Evolutionary conservation across 352 stramenopile species (phyloP).

Genomic region (Pythium pectinolyticum): DNA sequence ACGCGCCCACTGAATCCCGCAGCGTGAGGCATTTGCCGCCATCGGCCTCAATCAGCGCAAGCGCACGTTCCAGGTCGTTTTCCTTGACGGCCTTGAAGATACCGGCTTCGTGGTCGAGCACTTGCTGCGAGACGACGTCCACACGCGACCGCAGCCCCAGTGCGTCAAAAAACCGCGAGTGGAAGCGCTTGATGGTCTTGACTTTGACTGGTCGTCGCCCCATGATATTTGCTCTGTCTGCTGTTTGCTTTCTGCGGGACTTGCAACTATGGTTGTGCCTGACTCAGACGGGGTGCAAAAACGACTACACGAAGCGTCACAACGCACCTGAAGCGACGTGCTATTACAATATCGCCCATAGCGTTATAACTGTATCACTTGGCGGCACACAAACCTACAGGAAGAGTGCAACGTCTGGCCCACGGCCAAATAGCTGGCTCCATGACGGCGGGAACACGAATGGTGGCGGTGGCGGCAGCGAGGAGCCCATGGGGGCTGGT

Average conservation of each 20-base stretch:
- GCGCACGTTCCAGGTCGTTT: conserved; percentile 34
- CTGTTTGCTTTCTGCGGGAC: too few species aligned
- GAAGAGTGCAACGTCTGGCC: conserved; percentile 25
- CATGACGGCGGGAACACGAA: conserved; percentile 30
- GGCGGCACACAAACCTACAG: conserved; percentile 1
- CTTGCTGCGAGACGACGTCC: conserved; percentile 63
- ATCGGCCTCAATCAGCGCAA: conserved; percentile 39
- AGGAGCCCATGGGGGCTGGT: neutral
- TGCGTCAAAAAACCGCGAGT: conserved; percentile 26
- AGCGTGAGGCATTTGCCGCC: conserved; percentile 32
- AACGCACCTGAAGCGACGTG: conserved; percentile 1
- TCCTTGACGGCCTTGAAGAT: conserved; percentile 54
- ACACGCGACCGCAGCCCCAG: conserved; percentile 31
- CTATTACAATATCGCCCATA: too few species aligned
- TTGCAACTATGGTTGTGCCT: too few species aligned
- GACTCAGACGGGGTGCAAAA: neutral
- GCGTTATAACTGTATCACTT: too few species aligned
- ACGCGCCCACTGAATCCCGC: conserved; percentile 51
- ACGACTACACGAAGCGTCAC: conserved; percentile 8
- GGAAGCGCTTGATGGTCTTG: conserved; percentile 17
- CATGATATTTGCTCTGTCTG: neutral
- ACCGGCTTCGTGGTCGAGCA: conserved; percentile 53
- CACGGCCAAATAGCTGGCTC: conserved; percentile 31
- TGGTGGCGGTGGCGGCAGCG: conserved; percentile 2
- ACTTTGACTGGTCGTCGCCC: conserved; percentile 25